Evolutionary conservation across 495 filamentous ascomycete species (phyloP).

Genomic region (Lichina pygmaea): DNA sequence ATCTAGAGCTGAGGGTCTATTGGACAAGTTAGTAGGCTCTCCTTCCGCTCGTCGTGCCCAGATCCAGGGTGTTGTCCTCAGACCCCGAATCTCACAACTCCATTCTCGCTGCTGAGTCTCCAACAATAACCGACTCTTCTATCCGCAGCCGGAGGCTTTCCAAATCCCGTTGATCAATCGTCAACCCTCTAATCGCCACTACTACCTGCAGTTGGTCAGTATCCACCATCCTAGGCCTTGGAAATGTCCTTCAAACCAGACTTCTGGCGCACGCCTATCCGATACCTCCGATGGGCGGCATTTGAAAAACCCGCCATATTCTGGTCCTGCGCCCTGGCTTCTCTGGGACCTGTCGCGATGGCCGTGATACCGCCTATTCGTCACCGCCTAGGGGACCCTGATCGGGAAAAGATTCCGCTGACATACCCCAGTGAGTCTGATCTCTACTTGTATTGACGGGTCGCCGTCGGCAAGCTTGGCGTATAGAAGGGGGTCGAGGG

Average conservation of each 20-base stretch:
- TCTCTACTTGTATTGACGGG: background rate
- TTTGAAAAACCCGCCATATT: conserved; percentile 72
- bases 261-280: conserved; percentile 61
- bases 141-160: no score
- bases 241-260: conserved; percentile 37
- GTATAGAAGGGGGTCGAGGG: background rate
- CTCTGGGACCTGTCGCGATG: conserved; percentile 39
- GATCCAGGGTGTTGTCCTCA: background rate
- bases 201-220: conserved; percentile 6
- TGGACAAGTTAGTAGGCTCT: no score
- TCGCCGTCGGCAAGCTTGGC: background rate
- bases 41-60: no score
- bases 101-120: background rate
- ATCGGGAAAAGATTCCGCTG: conserved; percentile 43
- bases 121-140: no score
- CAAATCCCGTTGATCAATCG: background rate
- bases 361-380: conserved; percentile 42
- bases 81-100: background rate
- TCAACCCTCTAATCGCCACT: background rate
- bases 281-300: conserved; percentile 65
- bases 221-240: background rate
- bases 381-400: conserved; percentile 37
- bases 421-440: conserved; percentile 67
- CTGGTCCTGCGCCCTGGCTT: conserved; percentile 50
- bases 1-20: no score